A percentile compares a stretch with the other conserved stretches of the same genome.
Conservation (phyloP, 805 yeast genomes). For the Starmera dryadoides region DNA sequence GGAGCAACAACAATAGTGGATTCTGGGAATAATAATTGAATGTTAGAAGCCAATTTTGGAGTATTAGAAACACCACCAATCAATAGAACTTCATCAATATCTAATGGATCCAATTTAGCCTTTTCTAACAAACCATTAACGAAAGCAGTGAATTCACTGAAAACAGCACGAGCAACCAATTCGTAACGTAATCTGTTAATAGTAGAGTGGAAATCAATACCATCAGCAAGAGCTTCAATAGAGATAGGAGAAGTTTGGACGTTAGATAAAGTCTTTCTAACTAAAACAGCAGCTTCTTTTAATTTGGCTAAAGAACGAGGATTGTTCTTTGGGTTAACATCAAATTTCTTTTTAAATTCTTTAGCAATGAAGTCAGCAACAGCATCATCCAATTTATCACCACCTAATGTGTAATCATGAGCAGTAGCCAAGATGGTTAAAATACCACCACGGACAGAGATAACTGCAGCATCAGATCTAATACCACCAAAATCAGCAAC, state of each 20-base stretch:
- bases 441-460: conserved; percentile 91
- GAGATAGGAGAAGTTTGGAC: conserved; percentile 86
- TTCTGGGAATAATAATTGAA: conserved; percentile 76
- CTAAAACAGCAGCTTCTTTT: conserved; percentile 69
- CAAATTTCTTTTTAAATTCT: conserved; percentile 87
- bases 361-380: conserved; percentile 80
- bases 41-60: conserved; percentile 79
- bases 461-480: conserved; percentile 91
- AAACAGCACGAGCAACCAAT: conserved; percentile 72
- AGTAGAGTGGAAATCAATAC: conserved; percentile 86
- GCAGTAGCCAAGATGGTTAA: conserved; percentile 81
- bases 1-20: conserved; percentile 72
- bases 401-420: conserved; percentile 81
- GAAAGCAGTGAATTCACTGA: conserved; percentile 69
- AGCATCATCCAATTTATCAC: conserved; percentile 75
- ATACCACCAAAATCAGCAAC: conserved; percentile 97
- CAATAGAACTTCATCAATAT: conserved; percentile 83
- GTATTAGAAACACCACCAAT: conserved; percentile 92
- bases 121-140: conserved; percentile 68
- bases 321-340: conserved; percentile 71
- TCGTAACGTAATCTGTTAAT: conserved; percentile 94
- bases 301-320: conserved; percentile 87
- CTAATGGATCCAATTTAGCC: conserved; percentile 80
- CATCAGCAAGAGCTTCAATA: conserved; percentile 90
- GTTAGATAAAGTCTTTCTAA: conserved; percentile 88